Conservation (phyloP, 495 filamentous ascomycete species). For the Aspergillus incahuasiensis region DNA sequence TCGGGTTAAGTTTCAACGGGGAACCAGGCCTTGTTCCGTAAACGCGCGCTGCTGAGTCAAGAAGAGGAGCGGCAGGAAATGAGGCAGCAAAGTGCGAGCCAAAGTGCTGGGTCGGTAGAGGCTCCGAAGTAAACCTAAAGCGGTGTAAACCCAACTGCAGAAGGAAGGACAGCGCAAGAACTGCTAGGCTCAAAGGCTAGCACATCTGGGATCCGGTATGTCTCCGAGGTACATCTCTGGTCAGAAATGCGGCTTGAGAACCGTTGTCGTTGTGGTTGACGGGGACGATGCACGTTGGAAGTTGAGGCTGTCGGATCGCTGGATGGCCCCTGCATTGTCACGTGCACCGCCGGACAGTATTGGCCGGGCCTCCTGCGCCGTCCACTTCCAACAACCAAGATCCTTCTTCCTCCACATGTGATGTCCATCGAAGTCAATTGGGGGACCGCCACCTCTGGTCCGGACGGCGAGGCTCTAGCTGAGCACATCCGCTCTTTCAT, state of each 20-base stretch:
- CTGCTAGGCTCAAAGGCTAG: neutral
- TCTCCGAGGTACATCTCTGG: neutral
- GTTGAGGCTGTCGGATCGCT: conserved; percentile 3
- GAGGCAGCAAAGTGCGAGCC: conserved; percentile 15
- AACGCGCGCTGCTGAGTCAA: conserved; percentile 11
- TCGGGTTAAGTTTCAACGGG: conserved; percentile 7
- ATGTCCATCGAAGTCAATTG: conserved; percentile 99
- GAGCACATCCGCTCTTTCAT: conserved; percentile 87
- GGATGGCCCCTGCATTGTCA: conserved; percentile 4
- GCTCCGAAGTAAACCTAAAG: conserved; percentile 17
- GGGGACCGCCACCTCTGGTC: conserved; percentile 83
- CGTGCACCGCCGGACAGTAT: neutral
- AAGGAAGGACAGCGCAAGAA: neutral
- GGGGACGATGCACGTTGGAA: conserved; percentile 4
- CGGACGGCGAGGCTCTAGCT: conserved; percentile 78
- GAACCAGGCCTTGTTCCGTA: conserved; percentile 13
- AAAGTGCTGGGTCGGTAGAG: conserved; percentile 21
- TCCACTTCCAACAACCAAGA: neutral
- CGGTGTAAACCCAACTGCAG: conserved; percentile 19
- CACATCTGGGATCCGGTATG: neutral
- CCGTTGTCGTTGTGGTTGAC: conserved; percentile 7
- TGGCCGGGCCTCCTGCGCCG: neutral
- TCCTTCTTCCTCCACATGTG: conserved; percentile 29
- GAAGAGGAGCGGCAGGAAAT: conserved; percentile 5
- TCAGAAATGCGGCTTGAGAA: neutral